Percentiles rank a stretch among this genome's conserved stretches.
Evolutionary conservation across 768 basidiomycete genomes (phyloP).

Genomic region (Boletus rubescentipes): DNA sequence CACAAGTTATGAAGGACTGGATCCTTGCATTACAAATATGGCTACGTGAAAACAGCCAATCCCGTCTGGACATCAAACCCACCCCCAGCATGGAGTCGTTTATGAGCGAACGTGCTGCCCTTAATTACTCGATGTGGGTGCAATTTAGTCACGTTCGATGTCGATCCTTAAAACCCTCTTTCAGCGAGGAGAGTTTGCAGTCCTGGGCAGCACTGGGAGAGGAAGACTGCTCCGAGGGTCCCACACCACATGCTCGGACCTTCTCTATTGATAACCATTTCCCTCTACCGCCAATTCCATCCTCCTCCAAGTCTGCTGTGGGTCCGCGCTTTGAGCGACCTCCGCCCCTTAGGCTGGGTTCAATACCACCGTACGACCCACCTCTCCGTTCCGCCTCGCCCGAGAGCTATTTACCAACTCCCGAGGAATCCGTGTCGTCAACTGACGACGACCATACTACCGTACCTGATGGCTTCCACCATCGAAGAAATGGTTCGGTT

Average conservation of each 20-base stretch:
- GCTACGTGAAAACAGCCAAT: constrained; percentile 56
- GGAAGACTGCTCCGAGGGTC: constrained; percentile 36
- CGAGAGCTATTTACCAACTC: constrained; percentile 55
- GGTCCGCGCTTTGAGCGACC: constrained; percentile 39
- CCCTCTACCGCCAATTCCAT: constrained; percentile 37
- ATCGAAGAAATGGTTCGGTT: constrained; percentile 53
- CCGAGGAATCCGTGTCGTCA: constrained; percentile 52
- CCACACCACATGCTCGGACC: constrained; percentile 54
- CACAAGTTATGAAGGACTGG: constrained; percentile 66
- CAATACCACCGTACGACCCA: constrained; percentile 41
- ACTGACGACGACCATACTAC: constrained; percentile 44
- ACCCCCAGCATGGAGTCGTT: constrained; percentile 50
- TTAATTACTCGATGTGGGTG: constrained; percentile 35
- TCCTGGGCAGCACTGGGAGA: constrained; percentile 46
- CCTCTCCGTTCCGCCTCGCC: constrained; percentile 51
- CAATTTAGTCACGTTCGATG: neutral
- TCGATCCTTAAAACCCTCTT: constrained; percentile 6
- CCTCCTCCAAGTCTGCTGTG: constrained; percentile 27
- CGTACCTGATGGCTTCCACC: constrained; percentile 31
- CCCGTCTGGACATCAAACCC: constrained; percentile 30
- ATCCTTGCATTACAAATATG: constrained; percentile 69
- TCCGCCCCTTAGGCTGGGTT: constrained; percentile 49
- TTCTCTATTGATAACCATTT: constrained; percentile 62
- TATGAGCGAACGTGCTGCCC: constrained; percentile 40
- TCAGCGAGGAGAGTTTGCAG: constrained; percentile 41